phyloP scores from a whole-genome alignment of 805 yeast genomes.

The Yarrowia phangngaensis region DNA sequence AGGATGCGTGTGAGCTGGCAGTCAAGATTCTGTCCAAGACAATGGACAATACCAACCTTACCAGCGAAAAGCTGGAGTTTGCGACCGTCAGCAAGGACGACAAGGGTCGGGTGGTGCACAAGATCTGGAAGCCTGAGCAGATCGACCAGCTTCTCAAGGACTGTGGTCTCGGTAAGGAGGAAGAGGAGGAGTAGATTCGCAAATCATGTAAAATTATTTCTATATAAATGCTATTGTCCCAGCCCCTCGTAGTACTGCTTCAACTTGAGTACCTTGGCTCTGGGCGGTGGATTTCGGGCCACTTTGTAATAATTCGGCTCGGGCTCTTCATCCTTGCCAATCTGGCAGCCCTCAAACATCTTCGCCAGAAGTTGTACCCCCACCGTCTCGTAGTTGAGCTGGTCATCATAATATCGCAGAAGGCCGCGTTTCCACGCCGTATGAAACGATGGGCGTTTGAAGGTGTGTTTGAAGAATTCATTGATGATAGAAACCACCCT shows the following conservation, averaged over 20 bases:
- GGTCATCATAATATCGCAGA: slow-evolving; percentile 13
- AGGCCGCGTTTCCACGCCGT: slow-evolving; percentile 20
- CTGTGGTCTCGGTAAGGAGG: slow-evolving; percentile 62
- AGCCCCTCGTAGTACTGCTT: slow-evolving; percentile 10
- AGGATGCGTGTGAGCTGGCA: slow-evolving; percentile 80
- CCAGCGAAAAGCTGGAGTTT: slow-evolving; percentile 86
- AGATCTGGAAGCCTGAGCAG: slow-evolving; percentile 76
- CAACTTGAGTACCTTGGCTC: slow-evolving; percentile 21
- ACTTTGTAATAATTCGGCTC: slow-evolving; percentile 16
- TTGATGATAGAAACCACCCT: slow-evolving; percentile 14
- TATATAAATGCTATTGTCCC: background rate
- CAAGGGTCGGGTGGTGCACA: slow-evolving; percentile 55
- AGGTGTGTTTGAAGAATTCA: slow-evolving; percentile 18
- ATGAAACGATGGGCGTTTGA: slow-evolving; percentile 16
- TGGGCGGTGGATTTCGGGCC: slow-evolving; percentile 8
- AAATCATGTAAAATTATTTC: background rate
- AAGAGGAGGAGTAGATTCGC: slow-evolving; percentile 45
- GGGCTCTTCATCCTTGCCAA: slow-evolving; percentile 20
- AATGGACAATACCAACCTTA: slow-evolving; percentile 80
- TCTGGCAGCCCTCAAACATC: slow-evolving; percentile 24
- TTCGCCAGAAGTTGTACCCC: slow-evolving; percentile 18
- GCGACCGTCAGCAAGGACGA: slow-evolving; percentile 62
- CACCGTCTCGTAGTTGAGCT: slow-evolving; percentile 2
- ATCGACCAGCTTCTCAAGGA: slow-evolving; percentile 69
- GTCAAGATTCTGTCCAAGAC: slow-evolving; percentile 90